Percentiles rank a stretch among this genome's conserved stretches.
Evolutionary conservation across 208 protist genomes (phyloP).

Genomic region (Acanthamoeba rhysodes): DNA sequence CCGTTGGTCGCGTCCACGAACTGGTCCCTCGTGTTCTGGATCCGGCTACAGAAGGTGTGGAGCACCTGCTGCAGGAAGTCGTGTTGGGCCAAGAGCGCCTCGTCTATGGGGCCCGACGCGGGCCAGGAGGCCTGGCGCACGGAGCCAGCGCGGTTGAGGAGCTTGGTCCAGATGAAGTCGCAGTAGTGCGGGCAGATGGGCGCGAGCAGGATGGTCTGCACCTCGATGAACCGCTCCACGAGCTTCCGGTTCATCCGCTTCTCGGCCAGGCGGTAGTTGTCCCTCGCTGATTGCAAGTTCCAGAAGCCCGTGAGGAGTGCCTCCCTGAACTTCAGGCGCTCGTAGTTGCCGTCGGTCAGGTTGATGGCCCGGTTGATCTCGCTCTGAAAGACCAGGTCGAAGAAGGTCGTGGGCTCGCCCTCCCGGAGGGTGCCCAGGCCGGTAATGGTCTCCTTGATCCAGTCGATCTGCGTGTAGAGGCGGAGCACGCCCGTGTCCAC

Average conservation of each 20-base stretch:
- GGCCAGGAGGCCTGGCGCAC: constrained; percentile 78
- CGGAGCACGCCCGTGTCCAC: constrained; percentile 97
- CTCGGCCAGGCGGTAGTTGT: constrained; percentile 95
- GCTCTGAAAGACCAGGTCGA: constrained; percentile 96
- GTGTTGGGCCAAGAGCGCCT: constrained; percentile 90
- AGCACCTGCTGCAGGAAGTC: constrained; percentile 92
- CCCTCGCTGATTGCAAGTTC: constrained; percentile 95
- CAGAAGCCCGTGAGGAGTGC: constrained; percentile 97
- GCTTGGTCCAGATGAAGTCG: constrained; percentile 96
- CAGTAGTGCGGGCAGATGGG: constrained; percentile 98
- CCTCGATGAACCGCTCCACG: constrained; percentile 94
- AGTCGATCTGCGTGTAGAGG: constrained; percentile 97
- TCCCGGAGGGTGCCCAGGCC: neutral
- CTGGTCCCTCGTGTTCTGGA: constrained; percentile 84
- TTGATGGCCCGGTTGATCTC: constrained; percentile 95
- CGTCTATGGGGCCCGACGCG: constrained; percentile 91
- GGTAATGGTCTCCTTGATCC: constrained; percentile 90
- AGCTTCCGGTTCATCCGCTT: constrained; percentile 91
- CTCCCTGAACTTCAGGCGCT: constrained; percentile 96
- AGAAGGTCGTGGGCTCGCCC: constrained; percentile 55
- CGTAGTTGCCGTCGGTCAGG: constrained; percentile 93
- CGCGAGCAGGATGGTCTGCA: constrained; percentile 95
- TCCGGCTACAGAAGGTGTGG: constrained; percentile 91
- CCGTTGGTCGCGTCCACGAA: constrained; percentile 90
- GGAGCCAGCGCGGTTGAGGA: constrained; percentile 88